Percentiles rank a stretch among this genome's conserved stretches.
These are phyloP conservation scores for Macadamia integrifolia DNA, from an alignment of 164 flowering plant species.

Conservation along the genomic window DNA sequence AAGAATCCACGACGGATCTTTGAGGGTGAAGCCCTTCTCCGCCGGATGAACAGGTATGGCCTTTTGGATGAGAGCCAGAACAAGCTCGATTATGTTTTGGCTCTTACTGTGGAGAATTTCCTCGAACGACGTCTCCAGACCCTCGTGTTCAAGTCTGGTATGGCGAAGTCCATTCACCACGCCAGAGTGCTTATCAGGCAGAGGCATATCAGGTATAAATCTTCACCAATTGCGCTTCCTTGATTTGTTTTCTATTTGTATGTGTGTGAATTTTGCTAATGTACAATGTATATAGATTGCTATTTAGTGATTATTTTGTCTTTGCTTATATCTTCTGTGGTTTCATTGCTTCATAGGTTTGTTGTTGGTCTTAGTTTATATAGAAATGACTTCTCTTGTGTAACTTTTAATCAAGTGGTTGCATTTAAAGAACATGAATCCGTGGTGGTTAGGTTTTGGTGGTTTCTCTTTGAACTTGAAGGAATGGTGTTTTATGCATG, in stretches of 20 bases:
- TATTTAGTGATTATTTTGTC: background rate
- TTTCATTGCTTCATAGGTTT: background rate
- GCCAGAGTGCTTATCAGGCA: conserved; percentile 66
- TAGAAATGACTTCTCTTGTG: too few relatives aligned
- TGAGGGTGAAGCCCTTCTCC: conserved; percentile 58
- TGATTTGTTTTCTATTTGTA: background rate
- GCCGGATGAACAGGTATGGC: conserved; percentile 60
- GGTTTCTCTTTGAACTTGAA: too few relatives aligned
- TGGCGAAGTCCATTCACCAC: conserved; percentile 69
- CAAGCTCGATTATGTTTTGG: conserved; percentile 67
- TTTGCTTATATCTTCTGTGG: background rate
- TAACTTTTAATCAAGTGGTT: too few relatives aligned
- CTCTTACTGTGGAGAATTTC: conserved; percentile 61
- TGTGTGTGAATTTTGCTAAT: background rate
- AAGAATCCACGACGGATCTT: conserved; percentile 49
- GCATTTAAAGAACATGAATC: too few relatives aligned
- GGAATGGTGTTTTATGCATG: too few relatives aligned
- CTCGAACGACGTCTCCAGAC: conserved; percentile 65
- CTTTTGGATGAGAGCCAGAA: conserved; percentile 59
- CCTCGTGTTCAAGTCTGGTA: conserved; percentile 56
- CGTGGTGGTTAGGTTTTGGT: too few relatives aligned
- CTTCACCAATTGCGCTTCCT: background rate
- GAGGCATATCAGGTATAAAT: conserved; percentile 52
- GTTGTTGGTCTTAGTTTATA: too few relatives aligned
- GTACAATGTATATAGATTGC: background rate